These are phyloP conservation scores for Peronospora belbahrii DNA, from an alignment of 352 stramenopile genomes.

Conservation along the genomic window DNA sequence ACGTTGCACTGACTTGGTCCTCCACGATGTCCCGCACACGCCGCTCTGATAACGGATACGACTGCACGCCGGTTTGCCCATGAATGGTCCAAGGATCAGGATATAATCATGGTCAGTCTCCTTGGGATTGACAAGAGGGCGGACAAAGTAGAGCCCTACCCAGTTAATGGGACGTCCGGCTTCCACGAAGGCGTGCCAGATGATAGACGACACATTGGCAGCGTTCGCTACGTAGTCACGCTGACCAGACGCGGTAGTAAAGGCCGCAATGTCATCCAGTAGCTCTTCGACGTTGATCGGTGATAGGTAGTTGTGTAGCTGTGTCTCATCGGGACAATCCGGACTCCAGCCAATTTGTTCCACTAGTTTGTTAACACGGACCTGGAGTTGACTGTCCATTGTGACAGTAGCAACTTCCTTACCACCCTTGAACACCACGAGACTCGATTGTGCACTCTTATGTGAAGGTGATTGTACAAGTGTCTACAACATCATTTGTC, in stretches of 20 bases:
- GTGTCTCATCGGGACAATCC: conserved; percentile 41
- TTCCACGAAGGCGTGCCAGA: conserved; percentile 72
- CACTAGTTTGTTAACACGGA: conserved; percentile 40
- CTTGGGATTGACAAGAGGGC: conserved; percentile 50
- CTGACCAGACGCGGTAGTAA: conserved; percentile 48
- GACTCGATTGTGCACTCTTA: conserved; percentile 23
- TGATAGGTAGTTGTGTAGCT: conserved; percentile 50
- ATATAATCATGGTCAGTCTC: conserved; percentile 48
- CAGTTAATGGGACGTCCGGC: conserved; percentile 68
- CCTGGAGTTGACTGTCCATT: conserved; percentile 36
- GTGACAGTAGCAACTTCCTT: conserved; percentile 29
- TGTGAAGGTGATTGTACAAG: conserved; percentile 33
- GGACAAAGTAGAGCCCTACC: conserved; percentile 75
- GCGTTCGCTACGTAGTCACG: conserved; percentile 74
- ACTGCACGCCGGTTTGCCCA: conserved; percentile 75
- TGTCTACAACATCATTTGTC: conserved; percentile 17
- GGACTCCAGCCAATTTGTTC: conserved; percentile 53
- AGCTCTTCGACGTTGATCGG: conserved; percentile 63
- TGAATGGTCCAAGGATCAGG: conserved; percentile 70
- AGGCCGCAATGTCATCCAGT: conserved; percentile 47
- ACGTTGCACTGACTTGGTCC: conserved; percentile 60
- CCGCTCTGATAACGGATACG: conserved; percentile 70
- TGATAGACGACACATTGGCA: conserved; percentile 71
- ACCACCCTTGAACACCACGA: conserved; percentile 50
- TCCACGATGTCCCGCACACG: conserved; percentile 60